Base-by-base conservation (phyloP, 2,329 filamentous ascomycete genomes). In the Colletotrichum musicola region DNA sequence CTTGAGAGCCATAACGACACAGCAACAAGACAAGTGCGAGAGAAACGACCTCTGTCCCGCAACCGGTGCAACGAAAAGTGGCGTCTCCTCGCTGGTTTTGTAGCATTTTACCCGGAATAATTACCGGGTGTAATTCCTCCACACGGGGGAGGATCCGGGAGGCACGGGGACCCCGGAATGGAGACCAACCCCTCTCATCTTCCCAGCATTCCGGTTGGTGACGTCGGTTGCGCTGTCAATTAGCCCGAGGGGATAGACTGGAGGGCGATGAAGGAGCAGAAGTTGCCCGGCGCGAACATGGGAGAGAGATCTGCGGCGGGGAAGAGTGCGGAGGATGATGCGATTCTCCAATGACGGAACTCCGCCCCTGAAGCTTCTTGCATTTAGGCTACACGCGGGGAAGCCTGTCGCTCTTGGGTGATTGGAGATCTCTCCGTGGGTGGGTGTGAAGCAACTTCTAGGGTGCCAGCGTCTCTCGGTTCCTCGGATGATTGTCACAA, bases 41-140 rank as follows among this genome's bases (percentile, higher is more conserved):
- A 42, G 6, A 10, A 38, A 38, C 9, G 4, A 14, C 14, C 12
- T 53, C 46, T 25, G 38, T 10, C 3, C 44, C 22, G 46, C 44
- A 20, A 9, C n/a, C 6, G 20, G 1, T 18, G 25, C 38, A 38
- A 7, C 42, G 13, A 5, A 14, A n/a, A 4, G 25, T 22, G 61
- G 53, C 25, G 4, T 1, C 18, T 10, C 30, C 30, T 6, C 13
- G 16, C n/a, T 10, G 30, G 16, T 58, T 58, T 68, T 68, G 53
- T 68, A 68, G 60, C 59, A 64, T 54, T 30, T 64, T 53, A 30
- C 20, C 38, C 64, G 64, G 64, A 64, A 54, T 1, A 68, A 68
- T 57, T 64, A 44, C 30, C 46, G 14, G 13, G 4, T 12, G 25
- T 2, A 46, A 57, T 68, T 64, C 59, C 64, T 64, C 64, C 59